Percentiles rank a stretch among this genome's conserved stretches.
These are phyloP conservation scores for Candida germanica DNA, from an alignment of 805 yeast species.

Conservation along the genomic window DNA sequence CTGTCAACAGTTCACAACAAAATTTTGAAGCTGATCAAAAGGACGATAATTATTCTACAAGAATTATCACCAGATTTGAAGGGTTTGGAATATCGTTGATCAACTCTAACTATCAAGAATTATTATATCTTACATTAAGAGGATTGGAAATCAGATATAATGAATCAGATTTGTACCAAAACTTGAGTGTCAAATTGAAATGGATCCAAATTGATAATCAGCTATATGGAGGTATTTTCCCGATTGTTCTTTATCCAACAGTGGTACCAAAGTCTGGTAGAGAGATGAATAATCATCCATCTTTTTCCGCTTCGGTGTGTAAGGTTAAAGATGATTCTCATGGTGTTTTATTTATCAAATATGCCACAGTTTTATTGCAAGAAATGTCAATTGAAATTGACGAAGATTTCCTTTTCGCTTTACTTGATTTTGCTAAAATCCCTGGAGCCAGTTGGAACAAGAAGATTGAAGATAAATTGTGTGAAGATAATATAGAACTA, in stretches of 20 bases:
- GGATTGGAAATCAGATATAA: conserved; percentile 80
- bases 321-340: conserved; percentile 84
- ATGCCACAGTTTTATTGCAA: conserved; percentile 84
- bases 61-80: conserved; percentile 62
- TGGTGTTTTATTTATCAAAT: conserved; percentile 86
- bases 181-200: conserved; percentile 73
- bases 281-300: conserved; percentile 87
- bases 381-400: conserved; percentile 91
- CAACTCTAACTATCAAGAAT: conserved; percentile 66
- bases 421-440: conserved; percentile 73
- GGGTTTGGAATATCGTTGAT: conserved; percentile 88
- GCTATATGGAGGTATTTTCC: conserved; percentile 81
- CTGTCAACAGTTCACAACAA: conserved; percentile 30
- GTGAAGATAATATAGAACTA: conserved; percentile 59
- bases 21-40: conserved; percentile 54
- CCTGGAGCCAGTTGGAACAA: conserved; percentile 80
- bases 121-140: conserved; percentile 76
- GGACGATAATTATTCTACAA: conserved; percentile 52
- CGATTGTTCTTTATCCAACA: conserved; percentile 85
- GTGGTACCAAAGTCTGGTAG: conserved; percentile 79
- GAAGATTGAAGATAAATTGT: conserved; percentile 44
- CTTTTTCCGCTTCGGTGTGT: conserved; percentile 81
- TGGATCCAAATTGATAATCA: conserved; percentile 97
- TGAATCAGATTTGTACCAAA: conserved; percentile 82
- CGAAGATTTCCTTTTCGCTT: conserved; percentile 83